A percentile compares a stretch with the other conserved stretches of the same genome.
Conservation (phyloP, 2,329 filamentous ascomycete species). For the Mycogone perniciosa region DNA sequence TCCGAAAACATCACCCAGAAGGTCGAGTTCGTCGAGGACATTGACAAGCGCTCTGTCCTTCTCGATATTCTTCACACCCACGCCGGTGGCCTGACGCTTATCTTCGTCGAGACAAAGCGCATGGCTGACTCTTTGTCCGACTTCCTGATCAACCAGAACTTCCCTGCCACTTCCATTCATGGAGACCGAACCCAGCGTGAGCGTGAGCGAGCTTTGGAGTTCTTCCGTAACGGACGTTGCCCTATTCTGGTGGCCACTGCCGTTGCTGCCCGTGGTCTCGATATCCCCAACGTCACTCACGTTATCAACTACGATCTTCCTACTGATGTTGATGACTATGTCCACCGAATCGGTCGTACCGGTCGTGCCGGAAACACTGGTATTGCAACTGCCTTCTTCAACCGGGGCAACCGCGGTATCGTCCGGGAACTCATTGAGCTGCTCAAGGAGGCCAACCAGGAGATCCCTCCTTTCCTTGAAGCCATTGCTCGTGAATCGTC, state of each 20-base stretch:
- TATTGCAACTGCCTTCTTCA: slow-evolving; percentile 98
- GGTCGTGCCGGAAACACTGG: slow-evolving; percentile 99
- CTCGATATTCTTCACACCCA: slow-evolving; percentile 97
- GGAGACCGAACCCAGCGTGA: slow-evolving; percentile 98
- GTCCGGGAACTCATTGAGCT: slow-evolving; percentile 96
- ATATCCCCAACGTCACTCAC: slow-evolving; percentile 95
- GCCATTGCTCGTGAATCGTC: slow-evolving; percentile 93
- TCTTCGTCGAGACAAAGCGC: slow-evolving; percentile 99
- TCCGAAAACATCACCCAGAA: slow-evolving; percentile 99
- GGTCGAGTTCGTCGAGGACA: slow-evolving; percentile 94
- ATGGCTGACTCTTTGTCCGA: slow-evolving; percentile 98
- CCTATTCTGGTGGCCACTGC: slow-evolving; percentile 96
- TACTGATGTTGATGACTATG: slow-evolving; percentile 97
- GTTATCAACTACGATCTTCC: slow-evolving; percentile 99
- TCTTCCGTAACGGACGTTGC: slow-evolving; percentile 93
- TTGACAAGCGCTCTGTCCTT: slow-evolving; percentile 95
- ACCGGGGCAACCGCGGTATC: slow-evolving; percentile 97
- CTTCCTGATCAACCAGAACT: slow-evolving; percentile 97
- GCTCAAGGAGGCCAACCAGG: slow-evolving; percentile 97
- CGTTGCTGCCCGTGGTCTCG: slow-evolving; percentile 82
- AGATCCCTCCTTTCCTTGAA: slow-evolving; percentile 89
- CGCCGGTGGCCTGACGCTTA: slow-evolving; percentile 80
- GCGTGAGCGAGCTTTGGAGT: slow-evolving; percentile 94
- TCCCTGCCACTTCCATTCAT: slow-evolving; percentile 97
- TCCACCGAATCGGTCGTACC: slow-evolving; percentile 99